Percentiles rank a stretch among this genome's conserved stretches.
phyloP scores from a whole-genome alignment of 495 filamentous ascomycete genomes.

The Tuber aestivum region DNA sequence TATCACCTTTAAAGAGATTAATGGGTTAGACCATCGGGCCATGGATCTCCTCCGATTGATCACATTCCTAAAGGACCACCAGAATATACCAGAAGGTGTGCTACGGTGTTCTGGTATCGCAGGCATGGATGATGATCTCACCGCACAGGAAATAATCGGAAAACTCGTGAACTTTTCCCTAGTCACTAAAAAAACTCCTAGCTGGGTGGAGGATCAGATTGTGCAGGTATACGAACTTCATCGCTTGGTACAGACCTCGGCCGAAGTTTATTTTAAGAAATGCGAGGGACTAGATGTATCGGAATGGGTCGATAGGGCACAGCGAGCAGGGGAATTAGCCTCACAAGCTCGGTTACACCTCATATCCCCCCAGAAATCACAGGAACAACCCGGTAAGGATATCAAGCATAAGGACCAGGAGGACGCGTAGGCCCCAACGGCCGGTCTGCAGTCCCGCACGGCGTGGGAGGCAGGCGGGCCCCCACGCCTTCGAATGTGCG shows the following conservation, averaged over 20 bases:
- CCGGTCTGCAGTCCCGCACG: background rate
- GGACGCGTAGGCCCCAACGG: background rate
- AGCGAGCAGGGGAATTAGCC: background rate
- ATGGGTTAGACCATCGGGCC: conserved; percentile 24
- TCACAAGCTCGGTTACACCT: background rate
- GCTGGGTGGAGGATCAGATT: background rate
- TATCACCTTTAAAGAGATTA: conserved; percentile 50
- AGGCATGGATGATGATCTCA: background rate
- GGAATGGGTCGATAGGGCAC: background rate
- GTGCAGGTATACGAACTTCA: conserved; percentile 6
- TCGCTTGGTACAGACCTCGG: conserved; percentile 15
- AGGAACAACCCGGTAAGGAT: background rate
- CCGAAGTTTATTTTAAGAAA: conserved; percentile 3
- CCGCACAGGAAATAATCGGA: background rate
- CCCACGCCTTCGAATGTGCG: background rate
- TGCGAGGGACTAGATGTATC: background rate
- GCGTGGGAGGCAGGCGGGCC: background rate
- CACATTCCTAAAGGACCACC: conserved; percentile 36
- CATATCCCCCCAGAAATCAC: background rate
- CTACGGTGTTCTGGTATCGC: background rate
- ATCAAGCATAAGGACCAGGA: background rate
- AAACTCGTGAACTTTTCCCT: conserved; percentile 7
- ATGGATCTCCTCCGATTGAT: conserved; percentile 41
- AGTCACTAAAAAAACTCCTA: background rate
- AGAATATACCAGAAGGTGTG: conserved; percentile 38